A percentile compares a stretch with the other conserved stretches of the same genome.
These are phyloP conservation scores for Piper longum DNA, from an alignment of 164 flowering plant species.

Conservation along the genomic window DNA sequence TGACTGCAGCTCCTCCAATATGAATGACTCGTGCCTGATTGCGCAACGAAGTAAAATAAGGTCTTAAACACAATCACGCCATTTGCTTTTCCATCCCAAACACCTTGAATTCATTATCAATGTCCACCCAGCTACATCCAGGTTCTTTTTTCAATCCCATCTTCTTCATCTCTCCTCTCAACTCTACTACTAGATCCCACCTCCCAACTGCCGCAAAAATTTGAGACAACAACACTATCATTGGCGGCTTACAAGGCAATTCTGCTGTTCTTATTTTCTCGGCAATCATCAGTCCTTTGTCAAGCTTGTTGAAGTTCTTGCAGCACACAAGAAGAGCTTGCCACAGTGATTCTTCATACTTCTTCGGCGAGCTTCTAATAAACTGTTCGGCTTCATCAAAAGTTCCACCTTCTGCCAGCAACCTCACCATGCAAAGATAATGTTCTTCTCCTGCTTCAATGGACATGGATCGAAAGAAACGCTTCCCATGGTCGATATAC, in stretches of 20 bases:
- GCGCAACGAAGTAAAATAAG: no score
- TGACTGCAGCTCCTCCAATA: no score
- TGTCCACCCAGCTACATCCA: constrained; percentile 19
- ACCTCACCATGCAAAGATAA: constrained; percentile 13
- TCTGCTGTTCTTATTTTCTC: constrained; percentile 7
- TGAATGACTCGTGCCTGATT: no score
- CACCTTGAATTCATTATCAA: constrained; percentile 6
- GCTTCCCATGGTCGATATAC: constrained; percentile 8
- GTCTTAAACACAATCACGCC: neutral
- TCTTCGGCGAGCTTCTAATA: constrained; percentile 7
- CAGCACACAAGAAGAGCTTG: constrained; percentile 14
- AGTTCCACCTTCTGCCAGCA: constrained; percentile 11
- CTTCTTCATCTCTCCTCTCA: constrained; percentile 7
- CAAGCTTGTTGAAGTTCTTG: constrained; percentile 9
- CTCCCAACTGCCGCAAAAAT: constrained; percentile 12
- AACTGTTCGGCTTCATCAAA: constrained; percentile 12
- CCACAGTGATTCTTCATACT: constrained; percentile 8
- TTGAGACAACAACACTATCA: constrained; percentile 9
- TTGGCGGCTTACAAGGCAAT: neutral
- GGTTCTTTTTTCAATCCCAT: constrained; percentile 14
- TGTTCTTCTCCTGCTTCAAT: constrained; percentile 12
- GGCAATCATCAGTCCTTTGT: constrained; percentile 7
- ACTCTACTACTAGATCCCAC: constrained; percentile 10
- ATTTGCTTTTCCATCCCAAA: constrained; percentile 3
- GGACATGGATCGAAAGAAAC: constrained; percentile 10